Conservation (phyloP, 768 basidiomycete genomes). For the Panus rudis region DNA sequence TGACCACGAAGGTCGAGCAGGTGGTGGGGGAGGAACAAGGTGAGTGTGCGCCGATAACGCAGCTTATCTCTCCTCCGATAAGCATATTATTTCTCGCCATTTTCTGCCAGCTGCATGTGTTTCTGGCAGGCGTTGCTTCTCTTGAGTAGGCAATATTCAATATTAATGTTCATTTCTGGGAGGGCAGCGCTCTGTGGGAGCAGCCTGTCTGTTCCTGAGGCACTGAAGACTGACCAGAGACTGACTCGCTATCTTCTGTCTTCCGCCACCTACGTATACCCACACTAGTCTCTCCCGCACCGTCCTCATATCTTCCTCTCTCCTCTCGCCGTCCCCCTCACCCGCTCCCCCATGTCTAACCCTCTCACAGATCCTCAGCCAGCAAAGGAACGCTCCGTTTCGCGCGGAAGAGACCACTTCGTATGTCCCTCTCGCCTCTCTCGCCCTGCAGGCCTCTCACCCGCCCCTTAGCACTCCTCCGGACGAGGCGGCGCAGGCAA, state of each 20-base stretch:
- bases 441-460: neutral
- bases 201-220: too few relatives aligned
- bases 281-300: neutral
- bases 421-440: neutral
- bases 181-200: too few relatives aligned
- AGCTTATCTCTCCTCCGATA: conserved; percentile 5
- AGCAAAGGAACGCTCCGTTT: neutral
- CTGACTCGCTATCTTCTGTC: too few relatives aligned
- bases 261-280: too few relatives aligned
- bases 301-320: neutral
- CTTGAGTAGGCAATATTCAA: too few relatives aligned
- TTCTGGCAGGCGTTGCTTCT: neutral
- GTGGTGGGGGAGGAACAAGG: conserved; percentile 8
- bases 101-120: neutral
- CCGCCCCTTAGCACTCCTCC: conserved; percentile 15
- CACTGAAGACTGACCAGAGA: too few relatives aligned
- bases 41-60: conserved; percentile 10
- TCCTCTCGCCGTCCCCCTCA: neutral
- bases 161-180: too few relatives aligned
- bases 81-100: neutral
- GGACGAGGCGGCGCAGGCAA: conserved; percentile 70
- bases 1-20: conserved; percentile 1
- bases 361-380: too few relatives aligned
- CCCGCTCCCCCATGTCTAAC: too few relatives aligned
- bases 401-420: neutral